Evolutionary conservation across 345 rosid genomes (phyloP), one percentile per base, ranked within the genome.

Genomic region (Rhizophora mangle): DNA sequence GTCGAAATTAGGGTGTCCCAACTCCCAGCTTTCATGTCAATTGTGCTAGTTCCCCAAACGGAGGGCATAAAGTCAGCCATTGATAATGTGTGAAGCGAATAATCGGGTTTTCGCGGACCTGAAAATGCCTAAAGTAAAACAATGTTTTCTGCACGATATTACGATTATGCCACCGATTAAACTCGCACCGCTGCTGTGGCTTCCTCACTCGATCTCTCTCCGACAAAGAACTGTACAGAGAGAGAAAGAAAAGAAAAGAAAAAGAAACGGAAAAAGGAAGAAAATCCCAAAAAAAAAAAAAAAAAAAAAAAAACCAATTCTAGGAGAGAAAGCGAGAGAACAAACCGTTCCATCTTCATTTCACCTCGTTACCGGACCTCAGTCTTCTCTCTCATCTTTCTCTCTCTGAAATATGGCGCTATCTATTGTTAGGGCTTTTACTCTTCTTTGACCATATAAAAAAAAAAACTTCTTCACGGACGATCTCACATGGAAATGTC

Each of bases 401-500:
- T 52, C 66, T 57, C 37, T 56, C n/a, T 60, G 31, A 30, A 64
- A 53, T 15, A 71, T 76, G 80, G 62, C 53, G 26, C 61, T 72
- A 21, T 15, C 21, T 31, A 43, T 13, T 15, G 49, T 64, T 68
- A 68, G 53, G 69, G 70, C 72, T 68, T 72, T 67, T 47, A 54
- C 27, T 43, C 54, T 69, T 56, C 16, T 19, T 51, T 64, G 26
- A 57, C 27, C 27, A 54, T 1, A 22, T 6, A 64, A 52, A 15
- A 29, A 19, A 22, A 21, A 27, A 57, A 20, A 24, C 29, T 67
- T 63, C 60, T 56, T 56, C 31, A 56, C 29, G 29, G 31, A 15
- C 24, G 30, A 56, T 24, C 6, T 56, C 31, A 56, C 49, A 90
- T 92, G 96, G 98, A 90, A 88, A 87, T 92, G 91, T 83, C 90